Evolutionary conservation across 352 stramenopile genomes (phyloP), one percentile per base, ranked within the genome.

Genomic region (Blastocystis sp.): DNA sequence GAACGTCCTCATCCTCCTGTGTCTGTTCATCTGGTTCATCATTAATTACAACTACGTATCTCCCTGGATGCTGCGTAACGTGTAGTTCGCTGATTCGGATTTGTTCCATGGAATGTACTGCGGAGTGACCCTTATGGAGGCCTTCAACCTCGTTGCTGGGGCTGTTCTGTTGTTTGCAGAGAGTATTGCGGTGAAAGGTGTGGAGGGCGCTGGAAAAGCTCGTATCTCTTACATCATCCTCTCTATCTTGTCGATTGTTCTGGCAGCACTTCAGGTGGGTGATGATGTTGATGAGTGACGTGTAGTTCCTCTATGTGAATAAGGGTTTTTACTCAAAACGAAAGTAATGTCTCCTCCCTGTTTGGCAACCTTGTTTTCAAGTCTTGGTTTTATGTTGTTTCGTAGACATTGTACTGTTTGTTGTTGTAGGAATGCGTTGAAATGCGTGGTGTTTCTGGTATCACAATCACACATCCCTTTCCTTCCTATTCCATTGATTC

Each of bases 91-190:
- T 21, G 61, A 72, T 46, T 72, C 61, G 18, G 61, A 72, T 46
- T 46, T 72, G 27, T 72, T 72, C 32, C 61, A 72, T 48, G 61
- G 61, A n/a, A 72, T 72, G 61, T 72, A 72, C 42, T 42, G 36
- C 18, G 61, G 61, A n/a, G 61, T 72, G 2, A 72, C 61, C 6
- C 27, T 72, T 18, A 72, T 72, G 14, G 61, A 42, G n/a, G 61
- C 29, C 16, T 44, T 72, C 36, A 72, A 72, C 42, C 36, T 72
- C 16, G n/a, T 72, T 44, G 61, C 40, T 24, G 61, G 42, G 24
- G 61, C 61, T 3, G 61, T 72, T 1, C 8, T 72, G 11, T 27
- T 72, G 61, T 44, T 72, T 18, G 61, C 61, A 18, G 61, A 72
- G 14, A 48, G 61, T 44, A 49, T 44, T n/a, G 61, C 61, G 16